Conservation (phyloP, 2,329 filamentous ascomycete genomes). For the Fusarium buharicum region DNA sequence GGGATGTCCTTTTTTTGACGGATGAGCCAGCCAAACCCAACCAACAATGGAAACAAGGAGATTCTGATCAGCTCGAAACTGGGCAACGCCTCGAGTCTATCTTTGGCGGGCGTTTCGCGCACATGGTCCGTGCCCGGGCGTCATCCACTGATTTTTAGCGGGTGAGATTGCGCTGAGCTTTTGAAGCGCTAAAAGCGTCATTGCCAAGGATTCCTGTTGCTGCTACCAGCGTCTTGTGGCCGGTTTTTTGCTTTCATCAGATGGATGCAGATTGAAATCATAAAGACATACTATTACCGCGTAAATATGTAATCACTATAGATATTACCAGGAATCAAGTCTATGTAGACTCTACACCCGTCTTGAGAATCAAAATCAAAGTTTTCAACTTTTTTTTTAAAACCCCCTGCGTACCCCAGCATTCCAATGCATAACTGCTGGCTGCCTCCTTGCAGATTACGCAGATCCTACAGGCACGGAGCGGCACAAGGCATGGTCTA, state of each 20-base stretch:
- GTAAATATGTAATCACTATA: too few species aligned
- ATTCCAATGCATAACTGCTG: slow-evolving; percentile 19
- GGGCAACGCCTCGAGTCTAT: slow-evolving; percentile 2
- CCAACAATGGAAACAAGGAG: slow-evolving; percentile 12
- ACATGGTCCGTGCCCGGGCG: slow-evolving; percentile 28
- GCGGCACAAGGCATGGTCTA: slow-evolving; percentile 10
- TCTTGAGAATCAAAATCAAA: slow-evolving; percentile 4
- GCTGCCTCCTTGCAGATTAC: slow-evolving; percentile 29
- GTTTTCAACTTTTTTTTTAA: too few species aligned
- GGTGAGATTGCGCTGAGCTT: slow-evolving; percentile 25
- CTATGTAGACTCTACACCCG: neutral
- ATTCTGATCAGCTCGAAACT: slow-evolving; percentile 17
- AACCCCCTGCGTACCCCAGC: slow-evolving; percentile 17
- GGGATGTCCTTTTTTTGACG: slow-evolving; percentile 1
- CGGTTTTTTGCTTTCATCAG: slow-evolving; percentile 15
- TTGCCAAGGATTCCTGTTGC: slow-evolving; percentile 20
- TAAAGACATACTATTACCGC: neutral
- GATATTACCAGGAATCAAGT: too few species aligned
- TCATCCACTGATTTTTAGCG: slow-evolving; percentile 33
- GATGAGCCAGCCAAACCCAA: neutral
- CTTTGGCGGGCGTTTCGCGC: slow-evolving; percentile 30
- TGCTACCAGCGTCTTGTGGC: slow-evolving; percentile 15
- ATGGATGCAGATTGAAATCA: slow-evolving; percentile 24
- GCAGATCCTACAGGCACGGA: slow-evolving; percentile 28
- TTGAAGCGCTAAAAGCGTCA: slow-evolving; percentile 36